Evolutionary conservation across 768 basidiomycete genomes (phyloP), one percentile per base, ranked within the genome.

Genomic region (Russula sp.): DNA sequence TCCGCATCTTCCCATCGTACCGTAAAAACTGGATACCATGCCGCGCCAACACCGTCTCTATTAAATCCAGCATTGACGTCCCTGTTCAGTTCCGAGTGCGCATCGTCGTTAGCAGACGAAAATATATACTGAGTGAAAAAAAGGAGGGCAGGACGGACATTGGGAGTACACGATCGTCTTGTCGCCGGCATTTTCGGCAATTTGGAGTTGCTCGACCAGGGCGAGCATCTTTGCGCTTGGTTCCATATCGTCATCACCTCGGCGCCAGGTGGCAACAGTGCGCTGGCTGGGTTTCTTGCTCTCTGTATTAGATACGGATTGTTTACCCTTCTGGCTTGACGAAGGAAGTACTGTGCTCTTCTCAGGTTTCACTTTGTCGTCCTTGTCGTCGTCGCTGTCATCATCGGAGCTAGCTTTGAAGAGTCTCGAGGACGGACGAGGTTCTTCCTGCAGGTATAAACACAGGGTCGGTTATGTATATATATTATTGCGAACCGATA

Each of bases 141-240:
- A 53, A 22, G 4, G 26, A 10, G 8, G 20, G 32, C 24, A 10
- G 30, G 16, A 54, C 82, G 56, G 63, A 87, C 87, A 89, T 72
- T 89, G 88, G 6, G 86, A 87, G 73, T 85, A 89, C 48, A 81
- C 78, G 38, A 89, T 88, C 5, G 82, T 83, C 78, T 89, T 89
- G 71, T 89, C 88, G 0, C 85, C 86, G 5, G 77, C 79, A 10
- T 69, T 66, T 16, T 85, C 83, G 82, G 83, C 85, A 61, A 85
- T 77, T 69, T 83, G 80, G 67, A 92, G 75, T 52, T 83, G 76
- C 2, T 79, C 72, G 22, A 90, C 73, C 69, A 87, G 72, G 32
- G 78, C 79, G 26, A 81, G 54, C 87, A 89, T 89, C 78, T 89
- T 89, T 10, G 86, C 77, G 71, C 85, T 87, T 9, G 86, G 79